Percentiles rank a stretch among this genome's conserved stretches.
These are phyloP conservation scores for Neurospora sp. DNA, from an alignment of 495 filamentous ascomycete genomes.

Conservation along the genomic window DNA sequence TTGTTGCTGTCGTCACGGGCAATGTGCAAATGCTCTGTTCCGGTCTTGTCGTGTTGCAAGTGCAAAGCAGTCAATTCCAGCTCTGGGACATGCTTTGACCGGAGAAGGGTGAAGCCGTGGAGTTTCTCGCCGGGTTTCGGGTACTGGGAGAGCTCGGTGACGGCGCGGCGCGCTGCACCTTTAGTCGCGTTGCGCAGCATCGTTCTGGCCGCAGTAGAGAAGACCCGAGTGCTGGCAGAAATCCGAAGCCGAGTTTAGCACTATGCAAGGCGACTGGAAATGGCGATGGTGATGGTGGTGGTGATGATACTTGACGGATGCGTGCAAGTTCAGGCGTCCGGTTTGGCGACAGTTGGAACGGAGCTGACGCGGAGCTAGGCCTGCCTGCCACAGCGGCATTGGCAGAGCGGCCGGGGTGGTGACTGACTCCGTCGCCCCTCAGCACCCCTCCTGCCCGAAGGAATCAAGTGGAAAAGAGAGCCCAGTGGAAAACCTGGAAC, in stretches of 20 bases:
- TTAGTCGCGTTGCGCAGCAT: constrained; percentile 42
- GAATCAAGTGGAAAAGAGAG: background rate
- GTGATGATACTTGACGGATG: background rate
- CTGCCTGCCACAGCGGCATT: background rate
- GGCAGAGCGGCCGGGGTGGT: background rate
- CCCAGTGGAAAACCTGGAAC: background rate
- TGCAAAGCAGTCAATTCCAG: constrained; percentile 85
- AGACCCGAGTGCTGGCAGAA: background rate
- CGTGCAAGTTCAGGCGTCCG: background rate
- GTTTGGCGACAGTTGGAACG: background rate
- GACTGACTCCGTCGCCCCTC: background rate
- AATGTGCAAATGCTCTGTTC: constrained; percentile 91
- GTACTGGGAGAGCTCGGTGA: constrained; percentile 60
- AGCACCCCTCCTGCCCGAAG: background rate
- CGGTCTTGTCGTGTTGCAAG: constrained; percentile 83
- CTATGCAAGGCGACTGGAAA: background rate
- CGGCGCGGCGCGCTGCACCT: constrained; percentile 49
- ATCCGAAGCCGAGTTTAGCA: background rate
- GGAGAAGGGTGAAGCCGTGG: constrained; percentile 83
- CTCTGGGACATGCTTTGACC: constrained; percentile 86
- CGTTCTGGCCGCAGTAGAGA: constrained; percentile 1
- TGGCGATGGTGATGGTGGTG: background rate
- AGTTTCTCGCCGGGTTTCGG: constrained; percentile 74
- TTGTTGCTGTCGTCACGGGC: constrained; percentile 94
- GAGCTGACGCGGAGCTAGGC: background rate